These are phyloP conservation scores for Glutinoglossum americanum DNA, from an alignment of 495 filamentous ascomycete genomes.

Conservation along the genomic window DNA sequence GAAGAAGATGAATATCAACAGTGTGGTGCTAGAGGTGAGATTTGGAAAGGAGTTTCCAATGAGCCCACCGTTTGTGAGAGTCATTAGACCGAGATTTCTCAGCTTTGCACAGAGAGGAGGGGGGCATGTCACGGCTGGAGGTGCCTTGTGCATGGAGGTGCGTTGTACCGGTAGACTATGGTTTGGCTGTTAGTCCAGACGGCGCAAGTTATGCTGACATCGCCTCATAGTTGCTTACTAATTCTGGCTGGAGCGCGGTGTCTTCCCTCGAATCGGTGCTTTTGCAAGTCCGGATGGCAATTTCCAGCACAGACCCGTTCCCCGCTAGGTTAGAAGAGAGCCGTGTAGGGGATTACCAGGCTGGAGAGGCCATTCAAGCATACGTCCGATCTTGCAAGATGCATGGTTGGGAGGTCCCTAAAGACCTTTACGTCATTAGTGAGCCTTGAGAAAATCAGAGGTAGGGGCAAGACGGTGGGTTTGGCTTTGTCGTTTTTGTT, in stretches of 20 bases:
- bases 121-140: constrained; percentile 74
- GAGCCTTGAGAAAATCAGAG: no score
- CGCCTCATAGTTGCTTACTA: constrained; percentile 38
- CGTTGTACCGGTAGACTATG: no score
- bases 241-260: constrained; percentile 56
- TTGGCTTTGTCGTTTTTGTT: background rate
- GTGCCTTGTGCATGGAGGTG: constrained; percentile 70
- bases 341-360: background rate
- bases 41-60: constrained; percentile 57
- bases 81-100: constrained; percentile 64
- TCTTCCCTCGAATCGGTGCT: constrained; percentile 60
- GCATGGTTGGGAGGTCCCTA: constrained; percentile 3
- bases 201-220: background rate
- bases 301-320: constrained; percentile 39
- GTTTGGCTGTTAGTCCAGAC: no score
- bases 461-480: background rate
- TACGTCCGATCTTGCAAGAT: background rate
- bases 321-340: constrained; percentile 30
- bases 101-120: constrained; percentile 51
- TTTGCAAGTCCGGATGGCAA: constrained; percentile 60
- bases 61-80: constrained; percentile 64
- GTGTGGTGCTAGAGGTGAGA: constrained; percentile 61
- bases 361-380: background rate
- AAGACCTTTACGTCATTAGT: constrained; percentile 1
- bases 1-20: constrained; percentile 32